Percentiles rank a stretch among this genome's conserved stretches.
phyloP scores from a whole-genome alignment of 2,329 filamentous ascomycete genomes.

The Penicillium sp. region DNA sequence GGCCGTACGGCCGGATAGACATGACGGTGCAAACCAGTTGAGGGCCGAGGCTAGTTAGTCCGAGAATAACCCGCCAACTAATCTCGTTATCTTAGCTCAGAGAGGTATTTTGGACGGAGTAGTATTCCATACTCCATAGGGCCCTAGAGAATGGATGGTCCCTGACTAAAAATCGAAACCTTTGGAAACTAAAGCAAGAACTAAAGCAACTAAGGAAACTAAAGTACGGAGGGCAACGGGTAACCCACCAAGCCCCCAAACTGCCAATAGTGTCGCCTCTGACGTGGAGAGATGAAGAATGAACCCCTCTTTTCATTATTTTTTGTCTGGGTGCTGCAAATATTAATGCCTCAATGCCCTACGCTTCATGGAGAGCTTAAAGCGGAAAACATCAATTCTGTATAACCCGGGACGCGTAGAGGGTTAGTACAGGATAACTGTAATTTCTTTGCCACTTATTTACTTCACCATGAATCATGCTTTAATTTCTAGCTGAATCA shows the following conservation, averaged over 20 bases:
- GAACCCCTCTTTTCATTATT: background rate
- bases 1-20: background rate
- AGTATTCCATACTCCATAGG: background rate
- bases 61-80: background rate
- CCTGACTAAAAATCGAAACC: conserved; percentile 1
- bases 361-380: background rate
- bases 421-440: background rate
- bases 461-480: background rate
- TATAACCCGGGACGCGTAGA: background rate
- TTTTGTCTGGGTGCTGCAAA: background rate
- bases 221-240: background rate
- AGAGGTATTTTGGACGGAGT: background rate
- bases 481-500: background rate
- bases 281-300: background rate
- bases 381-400: background rate
- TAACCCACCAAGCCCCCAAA: conserved; percentile 1
- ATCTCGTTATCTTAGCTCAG: background rate
- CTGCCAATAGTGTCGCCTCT: background rate
- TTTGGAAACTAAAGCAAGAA: background rate
- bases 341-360: conserved; percentile 5
- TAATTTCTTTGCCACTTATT: background rate
- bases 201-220: background rate
- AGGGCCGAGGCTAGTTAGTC: conserved; percentile 2
- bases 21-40: background rate
- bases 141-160: background rate